Evolutionary conservation across 2,329 filamentous ascomycete genomes (phyloP).

Genomic region (Claviceps spartinae): DNA sequence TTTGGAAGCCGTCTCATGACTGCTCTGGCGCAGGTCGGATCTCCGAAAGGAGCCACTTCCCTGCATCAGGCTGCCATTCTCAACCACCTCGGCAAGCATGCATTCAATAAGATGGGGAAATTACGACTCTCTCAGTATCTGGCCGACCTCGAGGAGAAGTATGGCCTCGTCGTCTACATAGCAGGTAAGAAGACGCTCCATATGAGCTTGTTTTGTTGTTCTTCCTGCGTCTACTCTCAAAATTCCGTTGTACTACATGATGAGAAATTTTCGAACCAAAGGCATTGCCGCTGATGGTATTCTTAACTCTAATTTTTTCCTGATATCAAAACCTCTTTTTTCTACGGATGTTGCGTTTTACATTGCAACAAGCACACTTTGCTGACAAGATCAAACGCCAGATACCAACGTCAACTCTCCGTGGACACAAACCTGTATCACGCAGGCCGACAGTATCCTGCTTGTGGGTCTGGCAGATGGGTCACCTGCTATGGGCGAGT

Average conservation of each 20-base stretch:
- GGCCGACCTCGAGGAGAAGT: conserved; percentile 93
- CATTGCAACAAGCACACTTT: conserved; percentile 1
- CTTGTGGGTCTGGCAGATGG: conserved; percentile 84
- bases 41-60: conserved; percentile 77
- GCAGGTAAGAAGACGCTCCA: conserved; percentile 40
- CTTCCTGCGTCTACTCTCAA: neutral
- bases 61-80: conserved; percentile 89
- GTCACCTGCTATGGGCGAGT: conserved; percentile 84
- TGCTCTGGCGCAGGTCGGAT: conserved; percentile 78
- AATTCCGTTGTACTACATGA: conserved; percentile 23
- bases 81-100: conserved; percentile 88
- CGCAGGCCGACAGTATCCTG: conserved; percentile 90
- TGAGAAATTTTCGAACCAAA: conserved; percentile 38
- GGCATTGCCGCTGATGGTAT: conserved; percentile 40
- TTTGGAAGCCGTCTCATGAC: conserved; percentile 83
- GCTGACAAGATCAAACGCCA: conserved; percentile 22
- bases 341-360: conserved; percentile 3
- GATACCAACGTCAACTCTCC: conserved; percentile 95
- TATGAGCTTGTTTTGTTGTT: neutral
- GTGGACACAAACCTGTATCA: conserved; percentile 97
- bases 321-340: conserved; percentile 24
- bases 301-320: conserved; percentile 58
- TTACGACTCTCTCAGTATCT: conserved; percentile 91
- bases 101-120: conserved; percentile 95
- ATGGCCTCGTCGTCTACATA: conserved; percentile 87